Evolutionary conservation across 768 basidiomycete genomes (phyloP).

Genomic region (Piloderma croceum): DNA sequence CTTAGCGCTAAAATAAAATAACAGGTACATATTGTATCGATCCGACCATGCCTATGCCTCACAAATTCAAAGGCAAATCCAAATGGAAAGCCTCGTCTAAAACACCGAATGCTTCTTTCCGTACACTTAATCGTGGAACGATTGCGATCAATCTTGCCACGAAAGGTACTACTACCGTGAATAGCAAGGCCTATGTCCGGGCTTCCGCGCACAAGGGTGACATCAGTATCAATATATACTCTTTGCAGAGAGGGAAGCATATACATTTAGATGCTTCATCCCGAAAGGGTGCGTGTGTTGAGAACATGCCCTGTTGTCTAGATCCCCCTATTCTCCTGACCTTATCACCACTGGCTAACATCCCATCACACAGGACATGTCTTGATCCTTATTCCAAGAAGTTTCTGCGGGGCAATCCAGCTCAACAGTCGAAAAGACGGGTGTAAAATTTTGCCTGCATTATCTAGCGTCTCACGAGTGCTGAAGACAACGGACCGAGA

Average conservation of each 20-base stretch:
- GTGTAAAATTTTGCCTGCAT: conserved; percentile 29
- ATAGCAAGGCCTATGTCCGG: conserved; percentile 31
- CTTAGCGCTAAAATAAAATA: too few species aligned
- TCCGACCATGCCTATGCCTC: conserved; percentile 28
- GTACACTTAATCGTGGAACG: conserved; percentile 34
- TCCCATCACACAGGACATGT: conserved; percentile 26
- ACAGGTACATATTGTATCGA: conserved; percentile 40
- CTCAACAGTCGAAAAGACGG: conserved; percentile 29
- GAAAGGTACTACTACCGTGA: conserved; percentile 26
- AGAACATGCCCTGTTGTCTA: conserved; percentile 14
- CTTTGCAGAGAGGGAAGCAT: conserved; percentile 25
- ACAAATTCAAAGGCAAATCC: conserved; percentile 15
- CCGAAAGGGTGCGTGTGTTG: conserved; percentile 33
- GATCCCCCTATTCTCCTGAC: too few species aligned
- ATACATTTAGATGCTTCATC: too few species aligned
- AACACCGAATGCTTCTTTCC: conserved; percentile 29
- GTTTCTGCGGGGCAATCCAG: conserved; percentile 34
- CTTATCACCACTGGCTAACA: too few species aligned
- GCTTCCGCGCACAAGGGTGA: conserved; percentile 33
- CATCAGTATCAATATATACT: conserved; percentile 37
- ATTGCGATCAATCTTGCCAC: conserved; percentile 36
- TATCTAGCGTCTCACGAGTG: conserved; percentile 25
- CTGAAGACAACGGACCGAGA: conserved; percentile 33
- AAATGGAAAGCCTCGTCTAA: conserved; percentile 24
- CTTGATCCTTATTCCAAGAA: conserved; percentile 30